Percentiles rank a stretch among this genome's conserved stretches.
Evolutionary conservation across 2,329 filamentous ascomycete genomes (phyloP).

Genomic region (Ophiobolus disseminans): DNA sequence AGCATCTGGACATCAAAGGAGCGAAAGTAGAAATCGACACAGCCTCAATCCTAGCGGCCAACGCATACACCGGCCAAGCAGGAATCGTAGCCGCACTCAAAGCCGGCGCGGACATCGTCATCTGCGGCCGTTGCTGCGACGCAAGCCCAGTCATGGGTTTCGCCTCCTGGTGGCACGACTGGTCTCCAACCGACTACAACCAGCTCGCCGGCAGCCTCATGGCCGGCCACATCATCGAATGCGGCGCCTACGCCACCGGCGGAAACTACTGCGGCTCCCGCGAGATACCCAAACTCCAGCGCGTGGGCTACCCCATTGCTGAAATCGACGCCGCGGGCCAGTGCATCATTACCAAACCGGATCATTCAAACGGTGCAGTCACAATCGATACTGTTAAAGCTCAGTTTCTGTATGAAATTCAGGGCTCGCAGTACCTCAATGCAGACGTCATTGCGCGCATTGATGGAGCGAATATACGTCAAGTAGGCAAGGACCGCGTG

Average conservation of each 20-base stretch:
- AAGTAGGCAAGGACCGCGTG: conserved; percentile 13
- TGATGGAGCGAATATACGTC: conserved; percentile 10
- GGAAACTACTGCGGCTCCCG: conserved; percentile 49
- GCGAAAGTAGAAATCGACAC: background rate
- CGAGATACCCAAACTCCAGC: conserved; percentile 29
- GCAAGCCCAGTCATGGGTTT: conserved; percentile 51
- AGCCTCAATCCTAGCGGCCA: background rate
- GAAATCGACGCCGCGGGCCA: conserved; percentile 16
- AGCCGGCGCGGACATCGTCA: conserved; percentile 47
- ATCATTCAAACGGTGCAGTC: conserved; percentile 39
- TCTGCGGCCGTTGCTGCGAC: conserved; percentile 53
- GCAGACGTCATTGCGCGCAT: conserved; percentile 21
- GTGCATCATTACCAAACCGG: conserved; percentile 36
- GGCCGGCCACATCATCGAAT: conserved; percentile 52
- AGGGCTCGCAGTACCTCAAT: conserved; percentile 23
- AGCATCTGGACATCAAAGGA: background rate
- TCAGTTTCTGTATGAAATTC: conserved; percentile 56
- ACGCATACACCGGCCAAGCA: background rate
- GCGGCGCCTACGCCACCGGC: conserved; percentile 41
- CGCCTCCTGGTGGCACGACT: conserved; percentile 30
- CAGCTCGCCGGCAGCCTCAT: conserved; percentile 30
- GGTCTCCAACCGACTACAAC: conserved; percentile 22
- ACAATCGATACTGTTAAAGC: conserved; percentile 58
- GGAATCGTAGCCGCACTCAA: background rate
- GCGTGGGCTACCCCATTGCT: conserved; percentile 28